Conservation (phyloP, 805 yeast genomes). For the Cyberlindnera americana region DNA sequence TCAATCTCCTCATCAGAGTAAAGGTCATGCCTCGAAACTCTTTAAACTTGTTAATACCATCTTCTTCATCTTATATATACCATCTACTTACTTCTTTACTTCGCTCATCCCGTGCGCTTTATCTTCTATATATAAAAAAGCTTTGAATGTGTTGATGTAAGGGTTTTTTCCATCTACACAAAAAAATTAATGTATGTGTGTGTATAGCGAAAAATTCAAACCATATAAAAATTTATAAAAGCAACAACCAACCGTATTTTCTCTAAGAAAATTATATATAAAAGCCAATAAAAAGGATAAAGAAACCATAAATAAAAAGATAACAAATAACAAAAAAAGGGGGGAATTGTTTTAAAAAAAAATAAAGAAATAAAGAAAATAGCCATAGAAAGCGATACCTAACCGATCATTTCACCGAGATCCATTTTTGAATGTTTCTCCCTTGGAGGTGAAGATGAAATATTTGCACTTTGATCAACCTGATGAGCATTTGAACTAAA, state of each 20-base stretch:
- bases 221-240: too few species aligned
- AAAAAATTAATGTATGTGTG: too few species aligned
- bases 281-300: too few species aligned
- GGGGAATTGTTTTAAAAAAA: too few species aligned
- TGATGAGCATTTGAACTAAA: constrained; percentile 11
- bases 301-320: too few species aligned
- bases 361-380: background rate
- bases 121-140: too few species aligned
- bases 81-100: constrained; percentile 1
- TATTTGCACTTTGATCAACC: too few species aligned
- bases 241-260: background rate
- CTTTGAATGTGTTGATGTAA: too few species aligned
- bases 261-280: background rate
- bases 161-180: too few species aligned
- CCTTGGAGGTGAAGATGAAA: background rate
- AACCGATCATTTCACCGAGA: constrained; percentile 20
- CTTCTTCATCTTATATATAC: too few species aligned
- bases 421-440: constrained; percentile 17
- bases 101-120: background rate
- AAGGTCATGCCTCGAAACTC: constrained; percentile 25
- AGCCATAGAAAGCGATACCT: background rate
- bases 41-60: too few species aligned
- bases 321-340: background rate
- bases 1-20: constrained; percentile 16
- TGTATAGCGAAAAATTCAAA: too few species aligned